Evolutionary conservation across 768 basidiomycete species (phyloP), one percentile per base, ranked within the genome.

Genomic region (Saitozyma podzolica): DNA sequence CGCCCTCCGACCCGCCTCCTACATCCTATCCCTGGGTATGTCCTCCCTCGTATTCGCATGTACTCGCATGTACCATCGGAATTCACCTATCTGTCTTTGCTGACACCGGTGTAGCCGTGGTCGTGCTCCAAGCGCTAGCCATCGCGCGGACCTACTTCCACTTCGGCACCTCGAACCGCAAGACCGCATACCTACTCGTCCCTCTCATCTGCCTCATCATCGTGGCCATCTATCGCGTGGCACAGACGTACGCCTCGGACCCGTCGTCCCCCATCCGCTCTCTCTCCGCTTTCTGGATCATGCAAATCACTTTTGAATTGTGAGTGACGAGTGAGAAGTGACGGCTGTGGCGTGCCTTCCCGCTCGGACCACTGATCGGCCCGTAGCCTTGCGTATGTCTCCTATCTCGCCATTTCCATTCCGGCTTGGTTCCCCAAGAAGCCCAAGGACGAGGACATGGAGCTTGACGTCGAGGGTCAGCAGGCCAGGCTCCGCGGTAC

Each of bases 341-440:
- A 19, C 9, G 41, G 45, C 16, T 19, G 40, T 3, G 29, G 29
- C 29, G 29, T 29, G 29, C 29, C 29, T 29, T 29, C 29, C 29
- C 29, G 29, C 29, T 29, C 29, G 29, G 29, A 29, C 29, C 29
- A 29, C 29, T 29, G 29, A 29, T 29, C 29, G 29, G 29, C 29
- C 29, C 29, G 29, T 54, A 72, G 70, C 40, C 41, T 72, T 59
- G 65, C 65, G 13, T 66, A 59, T 29, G 16, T 52, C 50, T n/a
- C 58, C 17, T 43, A 68, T 29, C 13, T 72, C 3, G 56, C 65
- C 20, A 69, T 72, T 39, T 63, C 65, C 2, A 62, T 72, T 42
- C 70, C 68, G 48, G 59, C 57, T n/a, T 65, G 58, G 64, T 69
- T 59, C 56, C 64, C 67, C 29, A 29, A 29, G 29, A 29, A 29